These are phyloP conservation scores for Myotisia sp. DNA, from an alignment of 2,329 filamentous ascomycete genomes.

Conservation along the genomic window DNA sequence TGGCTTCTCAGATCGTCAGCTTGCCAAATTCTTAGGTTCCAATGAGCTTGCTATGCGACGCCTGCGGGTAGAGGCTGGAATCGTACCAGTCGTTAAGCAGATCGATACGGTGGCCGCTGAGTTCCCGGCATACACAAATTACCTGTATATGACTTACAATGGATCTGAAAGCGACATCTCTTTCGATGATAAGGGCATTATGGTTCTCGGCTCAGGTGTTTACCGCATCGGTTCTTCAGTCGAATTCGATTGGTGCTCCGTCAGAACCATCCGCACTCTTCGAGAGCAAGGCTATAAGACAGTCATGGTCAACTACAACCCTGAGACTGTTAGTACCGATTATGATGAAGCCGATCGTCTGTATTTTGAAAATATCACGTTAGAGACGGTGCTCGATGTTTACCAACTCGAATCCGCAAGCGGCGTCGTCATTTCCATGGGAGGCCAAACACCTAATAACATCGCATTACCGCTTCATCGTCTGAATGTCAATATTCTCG, in stretches of 20 bases:
- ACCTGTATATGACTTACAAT: slow-evolving; percentile 93
- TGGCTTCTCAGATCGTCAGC: slow-evolving; percentile 84
- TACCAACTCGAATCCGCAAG: slow-evolving; percentile 73
- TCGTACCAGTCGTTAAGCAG: slow-evolving; percentile 86
- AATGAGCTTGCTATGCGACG: slow-evolving; percentile 84
- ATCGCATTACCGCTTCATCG: slow-evolving; percentile 82
- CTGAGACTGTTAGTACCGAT: slow-evolving; percentile 78
- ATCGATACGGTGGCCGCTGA: slow-evolving; percentile 97
- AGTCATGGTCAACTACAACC: slow-evolving; percentile 91
- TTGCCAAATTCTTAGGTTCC: slow-evolving; percentile 86
- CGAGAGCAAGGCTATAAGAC: slow-evolving; percentile 78
- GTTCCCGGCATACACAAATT: slow-evolving; percentile 89
- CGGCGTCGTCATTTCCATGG: slow-evolving; percentile 88
- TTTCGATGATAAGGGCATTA: slow-evolving; percentile 82
- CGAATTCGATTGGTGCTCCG: slow-evolving; percentile 98
- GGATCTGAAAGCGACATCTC: slow-evolving; percentile 67
- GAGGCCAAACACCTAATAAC: slow-evolving; percentile 95
- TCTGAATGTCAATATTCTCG: slow-evolving; percentile 79
- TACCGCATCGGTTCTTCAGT: slow-evolving; percentile 96
- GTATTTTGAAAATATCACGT: slow-evolving; percentile 90
- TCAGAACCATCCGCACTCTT: slow-evolving; percentile 81
- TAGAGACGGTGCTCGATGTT: slow-evolving; percentile 84
- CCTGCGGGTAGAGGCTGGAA: slow-evolving; percentile 68
- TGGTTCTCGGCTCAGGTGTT: slow-evolving; percentile 91
- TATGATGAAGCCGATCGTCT: slow-evolving; percentile 88